Evolutionary conservation across 2,329 filamentous ascomycete species (phyloP), one percentile per base, ranked within the genome.

Genomic region (Colletotrichum viniferum): DNA sequence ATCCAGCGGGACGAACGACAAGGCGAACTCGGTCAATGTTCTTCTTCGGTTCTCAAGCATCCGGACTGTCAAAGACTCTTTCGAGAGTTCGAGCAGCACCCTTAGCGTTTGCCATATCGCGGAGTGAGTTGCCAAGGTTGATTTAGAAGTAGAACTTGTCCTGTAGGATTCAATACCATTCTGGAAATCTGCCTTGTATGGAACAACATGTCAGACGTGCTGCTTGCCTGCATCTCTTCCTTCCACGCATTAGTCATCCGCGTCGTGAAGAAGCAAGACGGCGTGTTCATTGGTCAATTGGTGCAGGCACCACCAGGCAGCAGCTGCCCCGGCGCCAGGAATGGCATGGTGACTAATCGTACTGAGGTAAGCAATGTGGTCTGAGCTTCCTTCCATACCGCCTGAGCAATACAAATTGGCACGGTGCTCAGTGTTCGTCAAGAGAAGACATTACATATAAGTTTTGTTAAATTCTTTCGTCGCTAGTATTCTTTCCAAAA

Each of bases 291-390:
- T 28, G 55, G 71, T 2, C 67, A 71, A 52, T 74, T 28, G 16
- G 21, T 28, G 36, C 48, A 74, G 61, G 71, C 61, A 71, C 62
- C 48, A 38, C 26, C 32, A 66, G 69, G 69, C 71, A 74, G 43
- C 71, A 60, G 52, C 61, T 55, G 71, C 60, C 28, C 36, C 8
- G 2, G 55, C 28, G 18, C 21, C 21, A 8, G 36, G 2, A 9
- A n/a, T 26, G 13, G 18, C 2, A 3, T 12, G 26, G 66, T 74
- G 60, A 71, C 30, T 48, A 69, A 70, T 38, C 56, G 9, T 28
- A 30, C 2, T 70, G 58, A 70, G 36, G 36, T 58, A 56, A 69
- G 67, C 56, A 26, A 24, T 12, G 10, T n/a, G 36, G 58, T 65
- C 24, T n/a, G 16, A n/a, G 64, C 26, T 26, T 30, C 43, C 43